phyloP scores from a whole-genome alignment of 352 stramenopile genomes.

The Phytophthora citrophthora region DNA sequence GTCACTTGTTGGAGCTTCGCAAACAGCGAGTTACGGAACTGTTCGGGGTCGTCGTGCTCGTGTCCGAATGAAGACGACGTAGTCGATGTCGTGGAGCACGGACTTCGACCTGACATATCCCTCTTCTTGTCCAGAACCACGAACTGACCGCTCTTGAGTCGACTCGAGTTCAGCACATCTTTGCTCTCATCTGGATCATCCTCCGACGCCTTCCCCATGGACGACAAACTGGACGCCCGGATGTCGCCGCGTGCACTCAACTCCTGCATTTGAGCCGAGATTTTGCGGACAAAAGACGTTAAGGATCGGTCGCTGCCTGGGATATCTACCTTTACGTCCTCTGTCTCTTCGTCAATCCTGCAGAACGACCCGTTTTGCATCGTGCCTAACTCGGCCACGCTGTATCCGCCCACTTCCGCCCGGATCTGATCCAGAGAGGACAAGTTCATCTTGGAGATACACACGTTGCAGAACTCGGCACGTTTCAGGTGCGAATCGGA shows the following conservation, averaged over 20 bases:
- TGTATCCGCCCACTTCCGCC: background rate
- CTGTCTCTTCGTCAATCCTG: conserved; percentile 2
- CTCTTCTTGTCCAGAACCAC: conserved; percentile 2
- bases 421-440: conserved; percentile 10
- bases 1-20: conserved; percentile 31
- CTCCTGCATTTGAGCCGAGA: conserved; percentile 19
- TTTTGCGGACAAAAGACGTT: conserved; percentile 18
- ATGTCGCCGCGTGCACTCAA: conserved; percentile 13
- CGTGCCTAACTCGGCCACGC: background rate
- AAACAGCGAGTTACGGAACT: conserved; percentile 17
- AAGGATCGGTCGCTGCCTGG: conserved; percentile 22
- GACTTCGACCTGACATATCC: conserved; percentile 13
- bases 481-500: conserved; percentile 9
- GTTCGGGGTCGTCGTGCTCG: conserved; percentile 5
- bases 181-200: conserved; percentile 9
- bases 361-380: background rate
- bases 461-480: conserved; percentile 18
- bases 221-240: conserved; percentile 17
- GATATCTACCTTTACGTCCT: conserved; percentile 5
- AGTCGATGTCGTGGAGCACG: conserved; percentile 17
- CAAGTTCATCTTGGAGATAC: conserved; percentile 13
- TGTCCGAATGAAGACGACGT: conserved; percentile 10
- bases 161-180: conserved; percentile 16
- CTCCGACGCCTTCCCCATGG: conserved; percentile 10
- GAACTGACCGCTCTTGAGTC: conserved; percentile 1